Percentiles rank a stretch among this genome's conserved stretches.
These are phyloP conservation scores for Exophiala xenobiotica DNA, from an alignment of 2,329 filamentous ascomycete species.

Conservation along the genomic window DNA sequence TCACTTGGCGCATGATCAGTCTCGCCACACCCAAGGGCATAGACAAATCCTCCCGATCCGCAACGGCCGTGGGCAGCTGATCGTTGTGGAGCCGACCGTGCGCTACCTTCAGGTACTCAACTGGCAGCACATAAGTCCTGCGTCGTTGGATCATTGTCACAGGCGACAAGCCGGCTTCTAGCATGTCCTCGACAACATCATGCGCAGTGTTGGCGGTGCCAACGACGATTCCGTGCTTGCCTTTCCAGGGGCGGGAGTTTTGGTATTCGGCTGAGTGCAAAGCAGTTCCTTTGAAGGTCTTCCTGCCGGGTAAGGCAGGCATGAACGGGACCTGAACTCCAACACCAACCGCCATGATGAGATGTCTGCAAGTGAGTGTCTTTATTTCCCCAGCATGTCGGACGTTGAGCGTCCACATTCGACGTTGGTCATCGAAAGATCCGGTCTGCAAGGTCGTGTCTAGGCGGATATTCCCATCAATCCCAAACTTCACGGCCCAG, in stretches of 20 bases:
- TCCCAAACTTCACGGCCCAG: constrained; percentile 29
- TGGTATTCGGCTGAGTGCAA: constrained; percentile 39
- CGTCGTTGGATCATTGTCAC: constrained; percentile 56
- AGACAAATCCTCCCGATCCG: constrained; percentile 27
- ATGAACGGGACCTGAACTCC: constrained; percentile 33
- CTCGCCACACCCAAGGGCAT: no score
- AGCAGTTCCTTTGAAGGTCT: constrained; percentile 39
- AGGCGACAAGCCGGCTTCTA: constrained; percentile 47
- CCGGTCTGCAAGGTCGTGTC: background rate
- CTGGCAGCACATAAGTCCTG: constrained; percentile 36
- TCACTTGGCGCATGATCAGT: constrained; percentile 25
- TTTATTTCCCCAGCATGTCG: constrained; percentile 21
- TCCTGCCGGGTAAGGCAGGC: constrained; percentile 32
- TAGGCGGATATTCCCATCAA: constrained; percentile 11
- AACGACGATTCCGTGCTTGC: constrained; percentile 50
- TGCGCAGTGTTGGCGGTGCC: constrained; percentile 52
- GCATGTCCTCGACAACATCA: constrained; percentile 52
- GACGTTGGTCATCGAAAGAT: constrained; percentile 21
- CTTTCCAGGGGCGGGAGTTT: constrained; percentile 34
- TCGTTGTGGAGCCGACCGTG: constrained; percentile 24
- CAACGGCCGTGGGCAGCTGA: constrained; percentile 21
- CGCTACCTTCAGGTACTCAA: constrained; percentile 25
- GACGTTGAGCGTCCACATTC: constrained; percentile 42
- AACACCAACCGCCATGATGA: constrained; percentile 37
- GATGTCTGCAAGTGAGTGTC: constrained; percentile 29